These are phyloP conservation scores for Microcyclosporella mali DNA, from an alignment of 2,329 filamentous ascomycete species.

Conservation along the genomic window DNA sequence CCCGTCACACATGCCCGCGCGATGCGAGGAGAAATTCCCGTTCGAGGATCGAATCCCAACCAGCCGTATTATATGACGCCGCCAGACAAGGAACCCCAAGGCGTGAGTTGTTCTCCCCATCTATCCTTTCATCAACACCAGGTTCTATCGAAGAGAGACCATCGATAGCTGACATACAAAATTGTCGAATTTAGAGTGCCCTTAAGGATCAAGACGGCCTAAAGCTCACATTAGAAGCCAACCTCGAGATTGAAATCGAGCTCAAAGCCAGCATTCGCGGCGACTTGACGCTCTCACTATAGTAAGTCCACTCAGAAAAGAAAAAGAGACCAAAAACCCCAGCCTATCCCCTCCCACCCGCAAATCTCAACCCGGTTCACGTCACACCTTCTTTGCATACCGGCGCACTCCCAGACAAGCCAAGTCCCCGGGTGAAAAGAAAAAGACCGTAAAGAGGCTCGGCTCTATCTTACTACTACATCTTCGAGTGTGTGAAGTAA, in stretches of 20 bases:
- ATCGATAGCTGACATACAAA: not conserved
- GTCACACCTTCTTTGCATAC: too few species aligned
- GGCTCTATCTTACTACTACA: too few species aligned
- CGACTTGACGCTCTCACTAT: slow-evolving; percentile 70
- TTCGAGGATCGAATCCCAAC: slow-evolving; percentile 47
- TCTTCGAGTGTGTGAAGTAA: too few species aligned
- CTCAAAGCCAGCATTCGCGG: slow-evolving; percentile 81
- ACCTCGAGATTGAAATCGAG: slow-evolving; percentile 77
- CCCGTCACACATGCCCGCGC: slow-evolving; percentile 51
- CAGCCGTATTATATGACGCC: slow-evolving; percentile 39
- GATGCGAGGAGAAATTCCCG: slow-evolving; percentile 50
- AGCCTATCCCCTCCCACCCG: not conserved
- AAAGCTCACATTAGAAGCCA: slow-evolving; percentile 66
- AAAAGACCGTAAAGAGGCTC: too few species aligned
- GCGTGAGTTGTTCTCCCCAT: slow-evolving; percentile 3
- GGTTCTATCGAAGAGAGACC: not conserved
- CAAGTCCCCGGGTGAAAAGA: too few species aligned
- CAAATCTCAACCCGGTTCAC: not conserved
- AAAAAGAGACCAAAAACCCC: too few species aligned
- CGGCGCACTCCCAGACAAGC: too few species aligned
- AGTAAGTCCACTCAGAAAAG: too few species aligned
- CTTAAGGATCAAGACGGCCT: slow-evolving; percentile 58
- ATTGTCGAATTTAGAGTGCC: slow-evolving; percentile 19
- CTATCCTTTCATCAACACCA: not conserved
- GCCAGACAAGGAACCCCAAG: slow-evolving; percentile 17